phyloP scores from a whole-genome alignment of 2,329 filamentous ascomycete species.

The Tolypocladium inflatum region DNA sequence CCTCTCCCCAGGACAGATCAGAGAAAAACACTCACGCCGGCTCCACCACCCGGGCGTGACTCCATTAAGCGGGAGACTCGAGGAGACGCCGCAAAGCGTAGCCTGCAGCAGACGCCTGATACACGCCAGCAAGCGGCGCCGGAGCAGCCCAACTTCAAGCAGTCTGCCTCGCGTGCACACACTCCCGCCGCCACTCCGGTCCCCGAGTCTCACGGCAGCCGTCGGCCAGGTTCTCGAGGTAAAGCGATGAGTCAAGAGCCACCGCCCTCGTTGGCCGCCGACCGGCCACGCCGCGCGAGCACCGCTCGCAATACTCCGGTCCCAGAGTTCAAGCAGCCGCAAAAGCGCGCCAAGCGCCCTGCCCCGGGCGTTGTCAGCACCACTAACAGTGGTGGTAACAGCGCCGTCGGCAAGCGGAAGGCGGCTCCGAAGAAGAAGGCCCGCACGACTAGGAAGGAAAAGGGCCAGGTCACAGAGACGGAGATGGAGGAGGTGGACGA shows the following conservation, averaged over 20 bases:
- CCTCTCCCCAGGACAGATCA: constrained; percentile 24
- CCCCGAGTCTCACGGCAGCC: constrained; percentile 23
- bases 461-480: constrained; percentile 29
- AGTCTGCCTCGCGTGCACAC: constrained; percentile 21
- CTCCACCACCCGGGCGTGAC: constrained; percentile 16
- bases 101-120: constrained; percentile 21
- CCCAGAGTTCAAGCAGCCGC: constrained; percentile 33
- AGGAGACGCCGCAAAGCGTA: constrained; percentile 31
- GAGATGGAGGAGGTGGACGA: constrained; percentile 54
- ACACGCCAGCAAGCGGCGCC: constrained; percentile 7
- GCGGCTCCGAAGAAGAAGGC: constrained; percentile 59
- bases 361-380: constrained; percentile 63
- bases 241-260: constrained; percentile 44
- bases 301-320: constrained; percentile 49
- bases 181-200: constrained; percentile 24
- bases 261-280: constrained; percentile 36
- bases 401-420: constrained; percentile 63
- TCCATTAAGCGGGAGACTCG: constrained; percentile 35
- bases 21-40: constrained; percentile 20
- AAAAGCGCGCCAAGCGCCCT: constrained; percentile 57
- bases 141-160: constrained; percentile 12
- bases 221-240: constrained; percentile 42
- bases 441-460: constrained; percentile 37
- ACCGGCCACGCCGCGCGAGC: constrained; percentile 45
- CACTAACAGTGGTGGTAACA: constrained; percentile 50